Evolutionary conservation across 805 yeast species (phyloP), one percentile per base, ranked within the genome.

Genomic region (Clavispora fructus): DNA sequence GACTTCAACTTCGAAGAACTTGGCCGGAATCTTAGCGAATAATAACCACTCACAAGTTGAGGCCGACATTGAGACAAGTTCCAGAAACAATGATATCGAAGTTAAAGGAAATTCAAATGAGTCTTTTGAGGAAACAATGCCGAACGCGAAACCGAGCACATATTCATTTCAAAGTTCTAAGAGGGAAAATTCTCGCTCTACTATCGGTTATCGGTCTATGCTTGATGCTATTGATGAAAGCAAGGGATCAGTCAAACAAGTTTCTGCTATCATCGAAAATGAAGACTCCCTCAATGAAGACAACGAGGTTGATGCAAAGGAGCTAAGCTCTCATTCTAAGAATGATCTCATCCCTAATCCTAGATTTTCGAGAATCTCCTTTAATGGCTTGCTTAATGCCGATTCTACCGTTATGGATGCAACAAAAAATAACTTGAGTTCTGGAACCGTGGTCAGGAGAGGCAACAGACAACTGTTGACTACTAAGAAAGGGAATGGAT

Each of bases 341-440:
- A 13, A 40, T 33, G 61, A 50, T 8, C 56, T 67, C 43, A 65
- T 69, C 32, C 77, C 77, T 7, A 71, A 72, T 43, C 75, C 75
- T 10, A 55, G 71, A 31, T 72, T 72, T 45, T 72, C 77, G 0
- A 59, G 67, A 32, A 61, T 72, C 43, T 70, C 77, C 0, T 68
- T 72, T 54, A 69, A 69, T 42, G 74, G 71, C 2, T 54, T 71
- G 44, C 47, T 48, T 29, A 45, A 43, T 14, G 39, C 52, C 2
- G 51, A 49, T 11, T 38, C 43, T 6, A 42, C 48, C 11, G 42
- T 41, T 16, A 27, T 38, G 44, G 46, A 47, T 17, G 46, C 48
- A 11, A 30, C 47, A 38, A 45, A 48, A 28, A 47, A 44, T 39
- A 48, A 51, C 1, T 40, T 44, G 30, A 46, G 55, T 23, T 51